Evolutionary conservation across 2,329 filamentous ascomycete genomes (phyloP).

Genomic region (Talaromyces amestolkiae): DNA sequence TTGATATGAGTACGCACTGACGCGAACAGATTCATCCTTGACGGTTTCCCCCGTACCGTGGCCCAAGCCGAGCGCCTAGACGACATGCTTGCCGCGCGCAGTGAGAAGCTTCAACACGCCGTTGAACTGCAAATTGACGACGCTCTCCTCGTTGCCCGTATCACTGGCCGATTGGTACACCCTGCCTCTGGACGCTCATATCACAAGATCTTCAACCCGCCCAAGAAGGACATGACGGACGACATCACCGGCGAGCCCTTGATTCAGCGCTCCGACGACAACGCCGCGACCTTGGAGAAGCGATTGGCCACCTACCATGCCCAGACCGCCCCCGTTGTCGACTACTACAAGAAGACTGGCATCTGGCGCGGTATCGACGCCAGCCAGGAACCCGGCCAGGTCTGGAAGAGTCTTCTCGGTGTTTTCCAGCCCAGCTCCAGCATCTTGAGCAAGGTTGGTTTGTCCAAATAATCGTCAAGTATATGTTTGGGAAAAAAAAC

Average conservation of each 20-base stretch:
- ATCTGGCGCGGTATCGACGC: conserved; percentile 97
- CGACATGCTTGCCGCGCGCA: conserved; percentile 75
- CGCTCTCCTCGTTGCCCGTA: conserved; percentile 85
- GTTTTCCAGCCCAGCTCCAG: conserved; percentile 59
- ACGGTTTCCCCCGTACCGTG: conserved; percentile 96
- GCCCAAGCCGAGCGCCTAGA: conserved; percentile 93
- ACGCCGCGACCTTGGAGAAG: conserved; percentile 93
- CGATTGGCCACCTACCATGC: conserved; percentile 87
- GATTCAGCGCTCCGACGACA: conserved; percentile 95
- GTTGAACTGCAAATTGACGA: conserved; percentile 97
- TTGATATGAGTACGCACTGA: background rate
- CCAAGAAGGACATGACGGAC: conserved; percentile 90
- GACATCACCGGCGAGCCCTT: conserved; percentile 95
- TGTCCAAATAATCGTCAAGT: conserved; percentile 47
- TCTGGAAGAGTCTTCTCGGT: conserved; percentile 88
- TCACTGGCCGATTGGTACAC: conserved; percentile 94
- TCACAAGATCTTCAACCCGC: conserved; percentile 98
- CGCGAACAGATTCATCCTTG: conserved; percentile 76
- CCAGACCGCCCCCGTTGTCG: conserved; percentile 88
- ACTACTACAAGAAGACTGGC: conserved; percentile 95
- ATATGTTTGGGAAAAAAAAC: no score
- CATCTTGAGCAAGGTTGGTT: conserved; percentile 55
- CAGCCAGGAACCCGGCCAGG: conserved; percentile 89
- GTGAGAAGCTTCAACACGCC: conserved; percentile 87
- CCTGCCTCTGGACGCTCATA: conserved; percentile 94